Evolutionary conservation across 768 basidiomycete genomes (phyloP).

Genomic region (Tricholoma saponaceum): DNA sequence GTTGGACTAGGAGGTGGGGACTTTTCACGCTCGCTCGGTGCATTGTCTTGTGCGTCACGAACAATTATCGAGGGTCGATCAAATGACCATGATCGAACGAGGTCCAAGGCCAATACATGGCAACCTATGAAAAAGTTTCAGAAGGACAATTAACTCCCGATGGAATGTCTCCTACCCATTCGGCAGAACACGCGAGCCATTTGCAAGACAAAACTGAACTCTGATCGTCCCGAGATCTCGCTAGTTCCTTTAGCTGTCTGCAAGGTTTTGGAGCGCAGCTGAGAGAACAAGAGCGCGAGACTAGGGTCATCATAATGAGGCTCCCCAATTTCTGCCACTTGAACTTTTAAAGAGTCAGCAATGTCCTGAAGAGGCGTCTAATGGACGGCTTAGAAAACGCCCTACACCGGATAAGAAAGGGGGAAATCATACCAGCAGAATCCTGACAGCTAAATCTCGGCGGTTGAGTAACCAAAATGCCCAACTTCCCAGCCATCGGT

Average conservation of each 20-base stretch:
- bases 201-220: slow-evolving; percentile 95
- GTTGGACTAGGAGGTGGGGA: slow-evolving; percentile 43
- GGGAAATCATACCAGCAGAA: slow-evolving; percentile 66
- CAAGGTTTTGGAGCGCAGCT: slow-evolving; percentile 84
- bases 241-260: slow-evolving; percentile 92
- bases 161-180: slow-evolving; percentile 67
- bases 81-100: slow-evolving; percentile 90
- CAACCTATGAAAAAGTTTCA: slow-evolving; percentile 56
- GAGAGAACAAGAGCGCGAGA: slow-evolving; percentile 84
- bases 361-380: slow-evolving; percentile 79
- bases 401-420: background rate
- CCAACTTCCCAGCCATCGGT: slow-evolving; percentile 94
- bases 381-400: background rate
- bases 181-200: slow-evolving; percentile 90
- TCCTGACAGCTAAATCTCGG: slow-evolving; percentile 84
- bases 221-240: slow-evolving; percentile 81
- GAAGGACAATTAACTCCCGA: background rate
- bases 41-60: slow-evolving; percentile 8
- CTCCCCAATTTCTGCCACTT: slow-evolving; percentile 66
- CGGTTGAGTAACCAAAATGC: slow-evolving; percentile 92
- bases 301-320: slow-evolving; percentile 94
- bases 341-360: slow-evolving; percentile 50
- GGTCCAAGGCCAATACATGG: slow-evolving; percentile 85
- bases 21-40: slow-evolving; percentile 1
- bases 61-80: slow-evolving; percentile 59